Evolutionary conservation across 1,284 basidiomycete genomes (phyloP).

Genomic region (Rhodotorula sp.): DNA sequence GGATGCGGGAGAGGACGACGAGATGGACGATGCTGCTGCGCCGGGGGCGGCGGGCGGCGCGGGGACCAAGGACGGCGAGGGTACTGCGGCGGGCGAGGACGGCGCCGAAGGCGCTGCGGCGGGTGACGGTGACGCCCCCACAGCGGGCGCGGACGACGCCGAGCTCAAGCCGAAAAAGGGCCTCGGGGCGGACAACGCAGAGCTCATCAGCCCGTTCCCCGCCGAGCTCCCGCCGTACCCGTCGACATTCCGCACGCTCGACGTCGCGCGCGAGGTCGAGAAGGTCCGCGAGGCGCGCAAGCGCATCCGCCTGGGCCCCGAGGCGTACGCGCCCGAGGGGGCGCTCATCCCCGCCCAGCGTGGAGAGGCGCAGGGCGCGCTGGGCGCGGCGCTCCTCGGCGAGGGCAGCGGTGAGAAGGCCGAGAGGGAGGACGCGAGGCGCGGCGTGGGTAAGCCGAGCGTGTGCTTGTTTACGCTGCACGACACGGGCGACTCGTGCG

Average conservation of each 20-base stretch:
- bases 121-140: conserved; percentile 11
- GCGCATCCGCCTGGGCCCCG: conserved; percentile 81
- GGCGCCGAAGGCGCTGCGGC: conserved; percentile 14
- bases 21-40: conserved; percentile 39
- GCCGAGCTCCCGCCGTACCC: conserved; percentile 77
- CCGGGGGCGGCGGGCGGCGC: neutral
- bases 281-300: conserved; percentile 85
- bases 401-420: neutral
- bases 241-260: conserved; percentile 76
- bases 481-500: conserved; percentile 85
- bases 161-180: neutral
- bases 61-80: neutral
- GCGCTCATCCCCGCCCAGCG: conserved; percentile 2
- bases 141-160: conserved; percentile 13
- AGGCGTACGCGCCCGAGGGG: conserved; percentile 53
- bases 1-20: conserved; percentile 49
- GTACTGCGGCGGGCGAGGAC: conserved; percentile 3
- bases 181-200: neutral
- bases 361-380: neutral
- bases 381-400: conserved; percentile 6
- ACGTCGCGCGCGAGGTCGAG: conserved; percentile 89
- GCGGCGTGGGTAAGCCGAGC: conserved; percentile 61
- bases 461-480: conserved; percentile 91
- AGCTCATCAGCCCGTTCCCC: conserved; percentile 60
- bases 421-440: conserved; percentile 19